A percentile compares a stretch with the other conserved stretches of the same genome.
phyloP scores from a whole-genome alignment of 1,139 yeast genomes.

The Geotrichum bryndzae region DNA sequence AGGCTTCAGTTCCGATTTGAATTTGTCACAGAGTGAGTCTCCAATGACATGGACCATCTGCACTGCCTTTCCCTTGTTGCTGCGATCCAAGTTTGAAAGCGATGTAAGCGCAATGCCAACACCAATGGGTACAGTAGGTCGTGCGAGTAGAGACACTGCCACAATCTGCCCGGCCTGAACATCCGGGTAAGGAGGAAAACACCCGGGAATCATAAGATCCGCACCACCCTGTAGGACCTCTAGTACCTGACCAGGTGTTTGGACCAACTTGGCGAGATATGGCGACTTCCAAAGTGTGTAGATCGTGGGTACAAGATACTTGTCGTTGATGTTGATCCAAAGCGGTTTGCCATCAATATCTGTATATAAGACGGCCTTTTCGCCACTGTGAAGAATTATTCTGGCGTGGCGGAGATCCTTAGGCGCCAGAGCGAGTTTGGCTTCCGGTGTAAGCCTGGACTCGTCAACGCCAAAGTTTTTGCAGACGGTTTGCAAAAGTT shows the following conservation, averaged over 20 bases:
- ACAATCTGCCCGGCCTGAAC: slow-evolving; percentile 53
- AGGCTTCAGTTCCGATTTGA: slow-evolving; percentile 23
- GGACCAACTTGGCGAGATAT: slow-evolving; percentile 54
- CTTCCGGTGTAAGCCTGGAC: slow-evolving; percentile 42
- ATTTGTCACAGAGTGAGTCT: slow-evolving; percentile 34
- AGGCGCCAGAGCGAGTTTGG: slow-evolving; percentile 51
- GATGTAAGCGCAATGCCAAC: slow-evolving; percentile 65
- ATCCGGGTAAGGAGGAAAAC: slow-evolving; percentile 69
- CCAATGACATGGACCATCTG: slow-evolving; percentile 36
- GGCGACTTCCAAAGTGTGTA: slow-evolving; percentile 70
- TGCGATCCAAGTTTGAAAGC: slow-evolving; percentile 23
- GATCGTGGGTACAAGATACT: slow-evolving; percentile 59
- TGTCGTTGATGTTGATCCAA: slow-evolving; percentile 61
- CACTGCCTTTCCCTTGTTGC: slow-evolving; percentile 38
- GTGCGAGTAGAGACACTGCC: slow-evolving; percentile 57
- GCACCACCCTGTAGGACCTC: slow-evolving; percentile 68
- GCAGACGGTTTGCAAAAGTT: slow-evolving; percentile 47
- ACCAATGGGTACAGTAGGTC: slow-evolving; percentile 65
- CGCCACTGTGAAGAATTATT: slow-evolving; percentile 51
- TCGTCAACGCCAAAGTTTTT: slow-evolving; percentile 44
- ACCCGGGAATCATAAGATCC: slow-evolving; percentile 86
- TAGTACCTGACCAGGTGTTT: slow-evolving; percentile 71
- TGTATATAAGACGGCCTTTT: slow-evolving; percentile 57
- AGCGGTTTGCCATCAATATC: slow-evolving; percentile 61
- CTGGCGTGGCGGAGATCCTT: slow-evolving; percentile 57